Evolutionary conservation across 1,284 basidiomycete genomes (phyloP).

Genomic region (Exobasidium cylindrosporum): DNA sequence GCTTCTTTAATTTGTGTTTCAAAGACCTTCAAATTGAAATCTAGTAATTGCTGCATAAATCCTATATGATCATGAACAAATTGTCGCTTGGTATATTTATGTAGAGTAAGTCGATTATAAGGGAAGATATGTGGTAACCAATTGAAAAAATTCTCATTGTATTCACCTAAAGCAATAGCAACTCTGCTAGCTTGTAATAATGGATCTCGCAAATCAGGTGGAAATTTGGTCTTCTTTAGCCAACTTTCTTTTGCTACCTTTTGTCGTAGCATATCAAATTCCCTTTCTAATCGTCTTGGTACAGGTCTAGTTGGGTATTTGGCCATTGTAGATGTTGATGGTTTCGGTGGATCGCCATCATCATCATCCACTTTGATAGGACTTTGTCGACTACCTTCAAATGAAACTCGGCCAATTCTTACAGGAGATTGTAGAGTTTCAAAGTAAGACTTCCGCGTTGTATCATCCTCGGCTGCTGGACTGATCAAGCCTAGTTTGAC

Average conservation of each 20-base stretch:
- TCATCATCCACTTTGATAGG: constrained; percentile 62
- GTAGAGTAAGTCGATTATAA: constrained; percentile 75
- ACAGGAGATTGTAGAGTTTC: background rate
- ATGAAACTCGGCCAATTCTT: background rate
- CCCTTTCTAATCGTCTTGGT: constrained; percentile 64
- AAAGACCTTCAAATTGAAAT: constrained; percentile 41
- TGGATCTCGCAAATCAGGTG: constrained; percentile 71
- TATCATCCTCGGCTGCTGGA: background rate
- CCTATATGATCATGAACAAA: constrained; percentile 46
- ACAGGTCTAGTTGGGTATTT: constrained; percentile 56
- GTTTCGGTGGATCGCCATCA: constrained; percentile 54
- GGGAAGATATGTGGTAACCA: constrained; percentile 82
- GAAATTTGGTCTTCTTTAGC: constrained; percentile 75
- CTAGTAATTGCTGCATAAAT: constrained; percentile 40
- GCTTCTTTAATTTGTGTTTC: constrained; percentile 26
- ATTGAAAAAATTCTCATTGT: constrained; percentile 86
- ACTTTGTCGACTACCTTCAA: background rate
- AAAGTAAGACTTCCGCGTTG: background rate
- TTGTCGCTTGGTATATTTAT: constrained; percentile 52
- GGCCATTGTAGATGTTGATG: constrained; percentile 59
- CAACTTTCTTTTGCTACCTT: constrained; percentile 59
- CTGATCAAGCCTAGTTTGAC: background rate
- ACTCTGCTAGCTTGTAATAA: constrained; percentile 71
- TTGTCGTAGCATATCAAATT: constrained; percentile 65
- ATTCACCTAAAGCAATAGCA: constrained; percentile 78